Evolutionary conservation across 2,329 filamentous ascomycete genomes (phyloP), one percentile per base, ranked within the genome.

Genomic region (Aureobasidium lini): DNA sequence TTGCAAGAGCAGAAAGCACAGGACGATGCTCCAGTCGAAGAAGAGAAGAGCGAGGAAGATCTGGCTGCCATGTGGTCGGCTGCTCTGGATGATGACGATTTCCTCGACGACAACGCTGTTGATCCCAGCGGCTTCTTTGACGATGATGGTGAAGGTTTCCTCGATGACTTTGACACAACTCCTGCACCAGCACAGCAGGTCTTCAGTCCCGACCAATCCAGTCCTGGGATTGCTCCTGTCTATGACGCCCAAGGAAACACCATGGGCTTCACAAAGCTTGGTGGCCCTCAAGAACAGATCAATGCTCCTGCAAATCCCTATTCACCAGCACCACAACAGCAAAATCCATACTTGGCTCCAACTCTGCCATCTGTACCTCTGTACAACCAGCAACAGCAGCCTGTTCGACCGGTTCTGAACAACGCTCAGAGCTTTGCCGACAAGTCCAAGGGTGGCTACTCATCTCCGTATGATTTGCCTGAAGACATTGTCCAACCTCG

Each of bases 381-480:
- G 28, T 61, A 57, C 46, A 49, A 49, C 16, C 59, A 61, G 39
- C 40, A 40, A 32, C 58, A 47, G 31, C 52, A 59, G 49, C 58
- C 62, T n/a, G 46, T 50, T 15, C 34, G 57, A n/a, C 60, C 49
- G 11, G 48, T 48, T 16, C 13, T 57, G 9, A 37, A 16, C 32
- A 53, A 59, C 8, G 50, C 76, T 1, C 85, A 95, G 70, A 97
- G 93, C 73, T 99, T 96, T 72, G 90, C 83, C 6, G 88, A 93
- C 72, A 95, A 95, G 72, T 78, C 90, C 3, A 97, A 95, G 73
- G 89, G 89, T 59, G 92, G 93, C 7, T 99, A 99, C 71, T 82
- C 87, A 50, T 97, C 93, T 18, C 94, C 94, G 0, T 99, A 96
- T 67, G 95, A 99, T 74, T 79, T 99, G 18, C 94, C 94, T 4